A percentile compares a stretch with the other conserved stretches of the same genome.
Conservation (phyloP, 148 eudicot genomes). For the Rhododendron ovatum region DNA sequence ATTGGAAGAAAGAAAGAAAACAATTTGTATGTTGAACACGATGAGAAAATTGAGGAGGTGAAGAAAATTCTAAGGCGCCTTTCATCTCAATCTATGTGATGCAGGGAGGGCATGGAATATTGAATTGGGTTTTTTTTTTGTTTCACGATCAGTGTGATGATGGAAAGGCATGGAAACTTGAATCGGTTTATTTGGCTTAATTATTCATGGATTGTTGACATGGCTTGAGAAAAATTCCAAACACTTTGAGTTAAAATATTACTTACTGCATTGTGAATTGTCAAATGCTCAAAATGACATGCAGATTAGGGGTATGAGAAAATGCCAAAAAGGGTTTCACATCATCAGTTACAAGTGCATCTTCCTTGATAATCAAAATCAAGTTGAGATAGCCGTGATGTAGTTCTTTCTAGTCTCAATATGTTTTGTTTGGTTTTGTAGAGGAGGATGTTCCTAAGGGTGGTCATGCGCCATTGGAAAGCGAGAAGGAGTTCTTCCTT, state of each 20-base stretch:
- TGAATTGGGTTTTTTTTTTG: background rate
- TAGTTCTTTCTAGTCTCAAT: background rate
- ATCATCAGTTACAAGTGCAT: background rate
- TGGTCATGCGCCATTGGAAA: conserved; percentile 38
- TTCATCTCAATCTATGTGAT: background rate
- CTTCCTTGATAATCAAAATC: background rate
- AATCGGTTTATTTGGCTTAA: background rate
- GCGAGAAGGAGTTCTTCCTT: conserved; percentile 59
- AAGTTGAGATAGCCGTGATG: background rate
- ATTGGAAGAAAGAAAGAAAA: background rate
- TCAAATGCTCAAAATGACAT: background rate
- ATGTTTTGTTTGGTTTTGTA: conserved; percentile 12
- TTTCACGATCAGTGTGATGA: background rate
- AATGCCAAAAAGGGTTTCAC: background rate
- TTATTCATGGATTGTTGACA: background rate
- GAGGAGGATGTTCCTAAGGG: conserved; percentile 25
- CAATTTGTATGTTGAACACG: background rate
- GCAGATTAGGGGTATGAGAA: background rate
- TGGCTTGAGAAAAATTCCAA: background rate
- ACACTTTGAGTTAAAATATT: background rate
- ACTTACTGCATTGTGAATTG: background rate
- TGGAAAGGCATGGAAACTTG: background rate
- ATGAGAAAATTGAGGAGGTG: background rate
- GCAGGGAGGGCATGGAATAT: background rate
- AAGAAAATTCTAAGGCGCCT: background rate